Base-by-base conservation (phyloP, 257 asterid genomes). In the Fraxinus anomala region DNA sequence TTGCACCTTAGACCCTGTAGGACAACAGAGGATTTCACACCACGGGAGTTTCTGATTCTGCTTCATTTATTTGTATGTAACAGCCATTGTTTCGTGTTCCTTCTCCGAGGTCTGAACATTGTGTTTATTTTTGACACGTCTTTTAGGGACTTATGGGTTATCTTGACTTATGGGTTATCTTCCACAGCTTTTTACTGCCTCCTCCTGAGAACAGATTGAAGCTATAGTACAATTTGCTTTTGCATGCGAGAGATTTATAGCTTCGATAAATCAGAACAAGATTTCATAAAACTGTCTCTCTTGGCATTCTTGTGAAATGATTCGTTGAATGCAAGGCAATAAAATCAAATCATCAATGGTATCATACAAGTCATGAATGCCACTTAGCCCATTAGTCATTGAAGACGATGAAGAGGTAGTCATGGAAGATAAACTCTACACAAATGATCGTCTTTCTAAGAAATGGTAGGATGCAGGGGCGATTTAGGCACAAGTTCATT, bases 131-230 rank as follows among this genome's bases (percentile, higher is more conserved):
- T 66, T 75, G 14, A 39, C 34, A 23, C 75, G n/a, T 74, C 72
- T 78, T 77, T 84, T 76, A 81, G 63, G 0, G 66, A 26, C 49
- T 79, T 81, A 1, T 51, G 84, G 65, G 56, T 76, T 40, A 66
- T 70, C 77, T 86, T 88, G 66, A 26, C 49, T 79, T 79, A 1
- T 51, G 84, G 65, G 56, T 76, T 40, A 66, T 70, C 77, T 86
- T 88, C 81, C 77, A 76, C 0, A 73, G 70, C 12, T 59, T 51
- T 69, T 28, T 81, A 76, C 73, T 37, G 11, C 42, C 44, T 9
- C 44, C 89, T 78, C 76, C 86, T 76, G 0, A 81, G 39, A 47
- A 85, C 80, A 23, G 86, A 88, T 8, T 81, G 90, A 11, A 84
- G 89, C 36, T 71, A 37, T 75, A 75, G 84, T 11, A 70, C 37